These are phyloP conservation scores for Chaetomium olivaceum DNA, from an alignment of 2,329 filamentous ascomycete genomes.

Conservation along the genomic window DNA sequence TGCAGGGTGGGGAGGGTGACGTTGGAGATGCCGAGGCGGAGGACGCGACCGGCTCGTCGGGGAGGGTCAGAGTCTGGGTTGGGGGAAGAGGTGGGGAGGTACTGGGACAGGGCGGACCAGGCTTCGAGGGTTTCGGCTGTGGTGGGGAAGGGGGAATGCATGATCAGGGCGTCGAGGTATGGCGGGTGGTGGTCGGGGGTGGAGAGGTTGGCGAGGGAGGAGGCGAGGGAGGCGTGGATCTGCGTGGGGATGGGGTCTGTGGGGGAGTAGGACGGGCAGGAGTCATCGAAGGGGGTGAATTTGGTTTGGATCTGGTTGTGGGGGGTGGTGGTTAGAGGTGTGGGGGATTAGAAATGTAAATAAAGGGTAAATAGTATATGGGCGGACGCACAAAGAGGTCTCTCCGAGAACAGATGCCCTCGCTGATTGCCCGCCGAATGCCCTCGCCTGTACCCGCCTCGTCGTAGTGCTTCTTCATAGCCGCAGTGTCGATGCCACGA, in stretches of 20 bases:
- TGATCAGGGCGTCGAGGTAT: conserved; percentile 72
- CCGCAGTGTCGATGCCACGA: conserved; percentile 73
- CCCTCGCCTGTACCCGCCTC: conserved; percentile 70
- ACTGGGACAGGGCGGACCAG: conserved; percentile 66
- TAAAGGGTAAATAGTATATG: background rate
- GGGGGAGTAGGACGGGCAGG: conserved; percentile 56
- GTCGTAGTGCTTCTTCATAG: conserved; percentile 75
- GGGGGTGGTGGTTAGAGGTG: background rate
- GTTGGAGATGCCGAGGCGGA: conserved; percentile 75
- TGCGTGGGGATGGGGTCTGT: conserved; percentile 66
- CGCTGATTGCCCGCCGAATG: conserved; percentile 60
- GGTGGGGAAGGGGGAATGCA: conserved; percentile 60
- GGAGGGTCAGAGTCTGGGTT: too few relatives aligned
- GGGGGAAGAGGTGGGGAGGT: conserved; percentile 57
- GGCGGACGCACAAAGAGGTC: conserved; percentile 61
- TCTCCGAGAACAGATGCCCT: conserved; percentile 55
- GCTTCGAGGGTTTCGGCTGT: conserved; percentile 57
- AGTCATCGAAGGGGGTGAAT: conserved; percentile 68
- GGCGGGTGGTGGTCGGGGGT: conserved; percentile 35
- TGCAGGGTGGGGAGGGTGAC: conserved; percentile 59
- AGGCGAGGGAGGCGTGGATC: conserved; percentile 65
- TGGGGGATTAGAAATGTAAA: background rate
- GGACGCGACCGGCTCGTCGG: conserved; percentile 48
- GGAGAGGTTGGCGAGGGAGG: conserved; percentile 66
- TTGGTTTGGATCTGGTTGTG: conserved; percentile 72